Conservation (phyloP, 306 rosid genomes). For the Canavalia gladiata region DNA sequence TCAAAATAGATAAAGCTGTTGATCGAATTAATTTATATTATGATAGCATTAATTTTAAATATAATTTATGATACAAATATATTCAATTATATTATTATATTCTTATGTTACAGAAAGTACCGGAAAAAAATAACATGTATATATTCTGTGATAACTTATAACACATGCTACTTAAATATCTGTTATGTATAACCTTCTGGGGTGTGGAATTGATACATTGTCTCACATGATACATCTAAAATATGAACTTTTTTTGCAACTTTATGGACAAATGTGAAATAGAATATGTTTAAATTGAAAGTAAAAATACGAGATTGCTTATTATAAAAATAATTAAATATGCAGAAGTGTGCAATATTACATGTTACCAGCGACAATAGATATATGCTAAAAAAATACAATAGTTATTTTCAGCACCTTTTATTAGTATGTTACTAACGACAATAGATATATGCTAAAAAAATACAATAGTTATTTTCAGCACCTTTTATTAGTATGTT, state of each 20-base stretch:
- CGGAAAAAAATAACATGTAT: too few species aligned
- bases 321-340: neutral
- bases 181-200: conserved; percentile 44
- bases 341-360: conserved; percentile 19
- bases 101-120: too few species aligned
- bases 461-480: neutral
- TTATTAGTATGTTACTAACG: neutral
- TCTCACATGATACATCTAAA: conserved; percentile 49
- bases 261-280: conserved; percentile 12
- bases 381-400: neutral
- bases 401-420: neutral
- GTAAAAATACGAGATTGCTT: neutral
- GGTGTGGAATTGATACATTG: conserved; percentile 93
- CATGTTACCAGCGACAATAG: neutral
- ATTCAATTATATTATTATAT: too few species aligned
- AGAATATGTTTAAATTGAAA: neutral
- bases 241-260: neutral
- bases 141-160: neutral
- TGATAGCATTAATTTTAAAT: too few species aligned
- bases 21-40: too few species aligned
- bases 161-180: conserved; percentile 22
- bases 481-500: neutral
- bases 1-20: too few species aligned
- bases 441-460: neutral
- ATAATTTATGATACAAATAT: too few species aligned